Base-by-base conservation (phyloP, 352 stramenopile species). In the Phytopythium oedochilum region DNA sequence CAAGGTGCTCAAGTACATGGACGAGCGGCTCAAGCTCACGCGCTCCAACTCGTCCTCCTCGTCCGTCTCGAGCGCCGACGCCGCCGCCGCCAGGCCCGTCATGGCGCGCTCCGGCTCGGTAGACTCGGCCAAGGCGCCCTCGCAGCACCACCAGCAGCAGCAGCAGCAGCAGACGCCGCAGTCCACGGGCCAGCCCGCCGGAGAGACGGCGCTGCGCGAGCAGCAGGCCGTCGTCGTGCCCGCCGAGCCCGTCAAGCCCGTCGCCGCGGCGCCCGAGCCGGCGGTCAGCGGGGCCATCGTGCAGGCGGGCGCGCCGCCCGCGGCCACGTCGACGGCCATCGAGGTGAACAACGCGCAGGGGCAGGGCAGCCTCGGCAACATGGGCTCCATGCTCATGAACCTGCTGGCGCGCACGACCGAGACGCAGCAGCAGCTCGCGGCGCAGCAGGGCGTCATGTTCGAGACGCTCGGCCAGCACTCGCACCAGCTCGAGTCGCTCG, bases 371-470 rank as follows among this genome's bases (percentile, higher is more conserved):
- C 71, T 91, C 14, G 82, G 80, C 49, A 93, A 91, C 72, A 93
- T 93, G 83, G 83, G 83, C 42, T 87, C 80, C 8, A 93, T 93
- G 83, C 77, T 93, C 49, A 93, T 93, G 83, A 93, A 93, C 64
- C 53, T 93, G 57, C 71, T 93, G 26, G 83, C 83, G 18, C 63
- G 83, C 25, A 93, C 83, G 20, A 93, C 83, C 1, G 83, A 93
- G 73, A 93, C 83, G 43, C 83, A 93, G 67, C 83, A 93, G 66
- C 83, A 93, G 60, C 74, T 93, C 29, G 83, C 83, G 6, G 83
- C 83, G 20, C 83, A 93, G 46, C 83, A 93, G 50, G 83, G 83
- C 23, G 83, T 93, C 18, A 93, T 93, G 83, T 93, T 93, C 43
- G 83, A 93, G 70, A 93, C 83, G 42, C 54, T 93, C 32, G 83